These are phyloP conservation scores for Colletotrichum neosansevieriae DNA, from an alignment of 2,329 filamentous ascomycete genomes.

Conservation along the genomic window DNA sequence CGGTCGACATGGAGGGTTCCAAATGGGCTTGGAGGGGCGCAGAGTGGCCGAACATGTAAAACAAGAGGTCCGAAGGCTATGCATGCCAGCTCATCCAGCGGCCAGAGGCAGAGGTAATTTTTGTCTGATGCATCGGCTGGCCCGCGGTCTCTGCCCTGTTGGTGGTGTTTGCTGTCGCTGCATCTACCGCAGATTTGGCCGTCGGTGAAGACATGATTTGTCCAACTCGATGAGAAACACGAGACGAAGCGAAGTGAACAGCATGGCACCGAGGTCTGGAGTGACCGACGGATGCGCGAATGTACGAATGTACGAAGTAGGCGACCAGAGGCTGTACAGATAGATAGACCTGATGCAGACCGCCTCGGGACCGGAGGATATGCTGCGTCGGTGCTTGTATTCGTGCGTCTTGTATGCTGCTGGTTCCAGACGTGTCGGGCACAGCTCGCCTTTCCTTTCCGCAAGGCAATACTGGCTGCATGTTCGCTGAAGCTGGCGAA, in stretches of 20 bases:
- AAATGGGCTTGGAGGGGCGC: background rate
- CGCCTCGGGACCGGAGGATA: constrained; percentile 7
- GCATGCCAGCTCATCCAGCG: constrained; percentile 40
- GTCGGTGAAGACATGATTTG: constrained; percentile 33
- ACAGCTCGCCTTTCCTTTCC: background rate
- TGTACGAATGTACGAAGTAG: background rate
- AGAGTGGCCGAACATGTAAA: constrained; percentile 30
- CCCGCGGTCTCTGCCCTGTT: constrained; percentile 8
- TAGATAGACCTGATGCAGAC: constrained; percentile 18
- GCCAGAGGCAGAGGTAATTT: constrained; percentile 27
- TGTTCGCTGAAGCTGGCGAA: constrained; percentile 21
- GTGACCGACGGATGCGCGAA: background rate
- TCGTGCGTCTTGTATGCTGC: background rate
- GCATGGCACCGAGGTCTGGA: constrained; percentile 8
- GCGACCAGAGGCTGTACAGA: background rate
- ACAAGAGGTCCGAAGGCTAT: constrained; percentile 37
- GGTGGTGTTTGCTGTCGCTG: constrained; percentile 21
- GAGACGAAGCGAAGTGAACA: constrained; percentile 11
- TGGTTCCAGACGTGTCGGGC: background rate
- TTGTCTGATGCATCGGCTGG: constrained; percentile 10
- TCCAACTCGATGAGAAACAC: constrained; percentile 32
- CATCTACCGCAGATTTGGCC: constrained; percentile 16
- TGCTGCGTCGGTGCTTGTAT: constrained; percentile 1
- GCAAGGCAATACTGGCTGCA: constrained; percentile 12
- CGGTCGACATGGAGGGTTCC: constrained; percentile 3